phyloP scores from a whole-genome alignment of 495 filamentous ascomycete species.

The Daldinia bambusicola region DNA sequence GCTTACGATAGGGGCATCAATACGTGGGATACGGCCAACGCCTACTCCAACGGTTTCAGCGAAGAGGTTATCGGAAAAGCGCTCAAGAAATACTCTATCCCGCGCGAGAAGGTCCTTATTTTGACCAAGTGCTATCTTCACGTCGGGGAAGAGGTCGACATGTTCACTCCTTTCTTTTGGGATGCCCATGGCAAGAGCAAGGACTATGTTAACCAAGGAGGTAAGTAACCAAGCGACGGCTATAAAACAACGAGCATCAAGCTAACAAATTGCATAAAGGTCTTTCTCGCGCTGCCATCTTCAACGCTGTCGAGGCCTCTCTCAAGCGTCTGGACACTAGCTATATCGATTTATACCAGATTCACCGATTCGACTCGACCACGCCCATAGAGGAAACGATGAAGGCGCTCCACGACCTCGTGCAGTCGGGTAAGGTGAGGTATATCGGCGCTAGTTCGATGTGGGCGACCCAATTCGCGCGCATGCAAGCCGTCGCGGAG shows the following conservation, averaged over 20 bases:
- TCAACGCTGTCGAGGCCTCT: slow-evolving; percentile 72
- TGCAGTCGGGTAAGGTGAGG: slow-evolving; percentile 67
- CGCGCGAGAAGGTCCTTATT: slow-evolving; percentile 78
- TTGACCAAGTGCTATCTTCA: slow-evolving; percentile 79
- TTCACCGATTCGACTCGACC: slow-evolving; percentile 68
- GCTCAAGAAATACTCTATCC: slow-evolving; percentile 76
- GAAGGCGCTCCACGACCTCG: slow-evolving; percentile 70
- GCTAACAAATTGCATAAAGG: slow-evolving; percentile 36
- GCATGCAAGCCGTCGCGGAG: slow-evolving; percentile 70
- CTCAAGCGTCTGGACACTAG: slow-evolving; percentile 66
- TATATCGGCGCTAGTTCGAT: slow-evolving; percentile 74
- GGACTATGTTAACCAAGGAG: slow-evolving; percentile 44
- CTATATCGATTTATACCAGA: slow-evolving; percentile 77
- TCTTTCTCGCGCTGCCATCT: slow-evolving; percentile 68
- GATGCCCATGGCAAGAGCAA: slow-evolving; percentile 35
- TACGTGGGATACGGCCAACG: slow-evolving; percentile 76
- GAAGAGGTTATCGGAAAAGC: slow-evolving; percentile 82
- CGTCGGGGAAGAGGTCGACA: slow-evolving; percentile 57
- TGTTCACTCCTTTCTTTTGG: slow-evolving; percentile 41
- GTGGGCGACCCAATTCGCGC: slow-evolving; percentile 62
- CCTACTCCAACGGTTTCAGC: slow-evolving; percentile 76
- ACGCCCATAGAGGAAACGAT: slow-evolving; percentile 72
- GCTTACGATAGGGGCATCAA: slow-evolving; percentile 75
- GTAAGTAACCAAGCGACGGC: neutral
- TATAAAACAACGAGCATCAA: slow-evolving; percentile 8